A percentile compares a stretch with the other conserved stretches of the same genome.
Conservation (phyloP, 495 filamentous ascomycete genomes). For the Penicillium antarcticum region DNA sequence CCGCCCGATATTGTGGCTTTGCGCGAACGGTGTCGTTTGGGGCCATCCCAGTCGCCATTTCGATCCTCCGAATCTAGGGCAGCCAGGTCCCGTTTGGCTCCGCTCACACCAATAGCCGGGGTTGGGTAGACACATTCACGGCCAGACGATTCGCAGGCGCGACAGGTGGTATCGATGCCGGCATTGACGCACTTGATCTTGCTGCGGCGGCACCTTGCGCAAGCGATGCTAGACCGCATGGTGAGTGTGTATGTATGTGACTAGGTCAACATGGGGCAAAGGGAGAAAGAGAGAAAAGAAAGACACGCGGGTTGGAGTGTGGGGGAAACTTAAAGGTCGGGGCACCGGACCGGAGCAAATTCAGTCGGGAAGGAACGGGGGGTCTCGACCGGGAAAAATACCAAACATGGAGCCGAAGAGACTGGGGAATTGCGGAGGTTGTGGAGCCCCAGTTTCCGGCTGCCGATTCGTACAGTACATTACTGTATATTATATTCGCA, state of each 20-base stretch:
- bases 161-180: constrained; percentile 70
- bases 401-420: constrained; percentile 18
- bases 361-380: constrained; percentile 25
- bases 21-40: constrained; percentile 54
- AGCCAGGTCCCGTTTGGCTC: constrained; percentile 56
- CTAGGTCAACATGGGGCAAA: not conserved
- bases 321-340: constrained; percentile 38
- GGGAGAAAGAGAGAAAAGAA: constrained; percentile 1
- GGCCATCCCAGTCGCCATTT: constrained; percentile 56
- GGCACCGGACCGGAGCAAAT: constrained; percentile 32
- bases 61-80: constrained; percentile 52
- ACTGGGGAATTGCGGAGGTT: constrained; percentile 26
- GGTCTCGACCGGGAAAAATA: constrained; percentile 14
- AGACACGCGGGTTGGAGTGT: constrained; percentile 33
- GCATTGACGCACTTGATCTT: constrained; percentile 85
- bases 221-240: constrained; percentile 80
- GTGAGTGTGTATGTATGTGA: constrained; percentile 1
- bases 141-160: constrained; percentile 71
- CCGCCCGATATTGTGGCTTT: constrained; percentile 42
- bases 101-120: constrained; percentile 54
- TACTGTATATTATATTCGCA: not conserved
- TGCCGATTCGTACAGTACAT: constrained; percentile 2
- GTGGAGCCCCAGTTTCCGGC: constrained; percentile 21
- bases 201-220: constrained; percentile 71
- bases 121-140: constrained; percentile 74